Evolutionary conservation across 768 basidiomycete genomes (phyloP), one percentile per base, ranked within the genome.

Genomic region (Phaffia tasmanica): DNA sequence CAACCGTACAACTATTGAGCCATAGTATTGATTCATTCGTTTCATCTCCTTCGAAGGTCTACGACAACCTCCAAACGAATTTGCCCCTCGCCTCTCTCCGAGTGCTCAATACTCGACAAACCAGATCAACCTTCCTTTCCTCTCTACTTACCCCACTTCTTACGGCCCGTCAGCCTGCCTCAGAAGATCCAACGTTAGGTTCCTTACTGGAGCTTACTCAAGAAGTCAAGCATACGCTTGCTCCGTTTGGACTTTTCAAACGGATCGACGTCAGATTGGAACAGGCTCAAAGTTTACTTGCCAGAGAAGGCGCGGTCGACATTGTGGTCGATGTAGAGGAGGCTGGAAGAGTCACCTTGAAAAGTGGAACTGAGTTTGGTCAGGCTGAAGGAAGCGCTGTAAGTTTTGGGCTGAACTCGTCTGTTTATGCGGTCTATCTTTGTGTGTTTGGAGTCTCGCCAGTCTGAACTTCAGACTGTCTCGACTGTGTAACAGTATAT

Each of bases 311-410:
- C 11, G 87, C 88, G 69, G 82, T 93, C 15, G 89, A 95, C 72
- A 74, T 98, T 48, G 81, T 93, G 1, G 84, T 94, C 76, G 81
- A 82, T 67, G 81, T 89, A 54, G 76, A 81, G 50, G 93, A 97
- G 75, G 83, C 82, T 64, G 84, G 88, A 6, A 79, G 88, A 48
- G 83, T 85, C 71, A 89, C 81, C 71, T 72, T 93, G 8, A 88
- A 87, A 70, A 88, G 85, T 2, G 82, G 88, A 5, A 97, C 93
- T 3, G 92, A 97, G 73, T 79, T 97, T 7, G 94, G 95, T 3
- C 91, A 94, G 68, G 86, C 85, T 59, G 95, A 97, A 75, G 94
- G 89, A 15, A 91, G 79, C 64, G 91, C 90, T n/a, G 92, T 91
- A 73, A 74, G 89, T 82, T 29, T 51, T 21, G 27, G 23, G 14